Base-by-base conservation (phyloP, 2,329 filamentous ascomycete species). In the Xylariales sp. region DNA sequence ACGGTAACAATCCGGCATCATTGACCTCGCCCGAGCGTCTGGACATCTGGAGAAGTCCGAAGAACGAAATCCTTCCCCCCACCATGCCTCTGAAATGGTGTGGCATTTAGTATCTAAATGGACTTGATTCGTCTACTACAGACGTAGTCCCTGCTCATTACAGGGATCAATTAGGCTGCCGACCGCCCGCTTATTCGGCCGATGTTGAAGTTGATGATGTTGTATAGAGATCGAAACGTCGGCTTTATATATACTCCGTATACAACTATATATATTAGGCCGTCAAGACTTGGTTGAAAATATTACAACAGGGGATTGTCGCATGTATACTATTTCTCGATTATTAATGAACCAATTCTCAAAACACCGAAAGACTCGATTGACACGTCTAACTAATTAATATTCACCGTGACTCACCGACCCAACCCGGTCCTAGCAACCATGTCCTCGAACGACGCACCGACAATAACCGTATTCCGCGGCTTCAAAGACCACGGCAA, bases 381-480 rank as follows among this genome's bases (percentile, higher is more conserved):
- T 50, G 28, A 18, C 3, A 16, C 14, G 10, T 18, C 28, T 6
- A 50, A 23, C 14, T 5, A 32, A 28, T 16, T 32, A 32, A 32
- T n/a, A 50, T n/a, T 32, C 28, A 50, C 28, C 12, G 14, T 48
- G 8, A 45, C 28, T 14, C 16, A 46, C 3, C 55, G n/a, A 14
- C 28, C 30, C 30, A 62, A 30, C 14, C 12, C 28, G 18, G 9
- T 32, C 34, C 12, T 43, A 55, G 28, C 54, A 28, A 55, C 36
- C 46, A 68, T 64, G 60, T 63, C 67, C 36, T 56, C 65, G 30
- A 2, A 45, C 32, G n/a, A 66, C 41, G 43, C 62, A 34, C 69
- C 62, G 3, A 57, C 66, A 10, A 73, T 82, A 49, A 85, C 79
- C 6, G 68, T 90, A 56, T 87, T 81, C 75, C 85, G 87, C 48